phyloP scores from a whole-genome alignment of 495 filamentous ascomycete genomes.

The Penicillium roqueforti region DNA sequence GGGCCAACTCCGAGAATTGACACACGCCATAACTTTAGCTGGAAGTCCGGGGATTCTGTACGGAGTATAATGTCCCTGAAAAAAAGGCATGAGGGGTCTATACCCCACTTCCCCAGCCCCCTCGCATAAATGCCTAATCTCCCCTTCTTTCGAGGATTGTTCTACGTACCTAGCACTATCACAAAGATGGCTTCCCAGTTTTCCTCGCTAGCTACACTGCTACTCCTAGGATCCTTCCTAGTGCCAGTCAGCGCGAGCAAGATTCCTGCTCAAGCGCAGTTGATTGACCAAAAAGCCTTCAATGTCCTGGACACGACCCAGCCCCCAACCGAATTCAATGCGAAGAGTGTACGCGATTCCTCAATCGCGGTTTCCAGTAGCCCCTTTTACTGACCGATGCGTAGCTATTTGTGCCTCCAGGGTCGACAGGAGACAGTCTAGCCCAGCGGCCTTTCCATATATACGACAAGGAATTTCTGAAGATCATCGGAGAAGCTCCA shows the following conservation, averaged over 20 bases:
- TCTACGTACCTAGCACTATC: background rate
- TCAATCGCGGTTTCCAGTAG: background rate
- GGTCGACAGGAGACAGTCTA: constrained; percentile 23
- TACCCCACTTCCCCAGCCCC: background rate
- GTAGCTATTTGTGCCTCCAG: constrained; percentile 22
- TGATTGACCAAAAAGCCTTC: constrained; percentile 19
- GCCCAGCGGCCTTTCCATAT: constrained; percentile 24
- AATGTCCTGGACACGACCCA: constrained; percentile 18
- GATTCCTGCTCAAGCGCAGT: constrained; percentile 18
- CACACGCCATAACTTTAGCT: background rate
- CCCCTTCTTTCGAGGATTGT: background rate
- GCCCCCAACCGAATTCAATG: constrained; percentile 17
- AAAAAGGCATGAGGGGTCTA: background rate
- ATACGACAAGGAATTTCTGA: constrained; percentile 21
- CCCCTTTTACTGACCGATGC: background rate
- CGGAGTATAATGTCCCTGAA: background rate
- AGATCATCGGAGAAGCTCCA: constrained; percentile 15
- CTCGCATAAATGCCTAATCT: background rate
- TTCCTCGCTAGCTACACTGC: background rate
- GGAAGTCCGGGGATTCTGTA: background rate
- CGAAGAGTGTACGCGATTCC: constrained; percentile 13
- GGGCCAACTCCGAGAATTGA: background rate
- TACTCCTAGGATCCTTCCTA: background rate
- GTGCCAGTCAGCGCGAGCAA: background rate
- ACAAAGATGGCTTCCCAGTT: background rate